Evolutionary conservation across 169 alveolate genomes (phyloP).

Genomic region (Sarcocystis neurona): DNA sequence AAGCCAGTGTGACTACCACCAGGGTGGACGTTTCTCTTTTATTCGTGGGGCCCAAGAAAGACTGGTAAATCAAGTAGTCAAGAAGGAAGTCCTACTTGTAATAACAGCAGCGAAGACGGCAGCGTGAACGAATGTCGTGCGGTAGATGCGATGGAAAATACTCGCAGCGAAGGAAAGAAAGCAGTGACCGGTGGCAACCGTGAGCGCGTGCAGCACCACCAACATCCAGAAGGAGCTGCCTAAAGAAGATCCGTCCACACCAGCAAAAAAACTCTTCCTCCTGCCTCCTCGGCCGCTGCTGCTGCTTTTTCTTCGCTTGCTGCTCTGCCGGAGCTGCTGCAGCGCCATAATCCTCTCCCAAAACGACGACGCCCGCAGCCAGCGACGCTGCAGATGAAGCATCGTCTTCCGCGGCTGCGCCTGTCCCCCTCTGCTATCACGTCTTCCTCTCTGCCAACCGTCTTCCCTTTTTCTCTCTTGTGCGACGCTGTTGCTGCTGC

Average conservation of each 20-base stretch:
- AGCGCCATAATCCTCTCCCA: not conserved
- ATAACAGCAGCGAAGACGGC: constrained; percentile 14
- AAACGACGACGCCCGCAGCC: too few relatives aligned
- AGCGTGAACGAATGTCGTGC: not conserved
- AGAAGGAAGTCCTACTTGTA: not conserved
- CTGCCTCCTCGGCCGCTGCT: not conserved
- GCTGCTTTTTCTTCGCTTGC: not conserved
- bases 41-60: too few relatives aligned
- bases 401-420: too few relatives aligned
- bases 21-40: too few relatives aligned
- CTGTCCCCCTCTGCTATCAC: too few relatives aligned
- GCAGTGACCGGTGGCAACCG: constrained; percentile 25
- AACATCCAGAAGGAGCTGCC: not conserved
- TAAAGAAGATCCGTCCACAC: too few relatives aligned
- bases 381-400: too few relatives aligned
- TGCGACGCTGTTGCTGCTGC: not conserved
- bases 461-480: not conserved
- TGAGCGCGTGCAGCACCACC: not conserved
- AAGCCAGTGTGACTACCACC: too few relatives aligned
- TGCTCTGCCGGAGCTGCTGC: not conserved
- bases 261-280: too few relatives aligned
- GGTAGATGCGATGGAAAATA: constrained; percentile 8
- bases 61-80: not conserved
- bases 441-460: not conserved
- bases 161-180: constrained; percentile 11